Conservation (phyloP, 306 rosid species). For the Rosa chinensis region DNA sequence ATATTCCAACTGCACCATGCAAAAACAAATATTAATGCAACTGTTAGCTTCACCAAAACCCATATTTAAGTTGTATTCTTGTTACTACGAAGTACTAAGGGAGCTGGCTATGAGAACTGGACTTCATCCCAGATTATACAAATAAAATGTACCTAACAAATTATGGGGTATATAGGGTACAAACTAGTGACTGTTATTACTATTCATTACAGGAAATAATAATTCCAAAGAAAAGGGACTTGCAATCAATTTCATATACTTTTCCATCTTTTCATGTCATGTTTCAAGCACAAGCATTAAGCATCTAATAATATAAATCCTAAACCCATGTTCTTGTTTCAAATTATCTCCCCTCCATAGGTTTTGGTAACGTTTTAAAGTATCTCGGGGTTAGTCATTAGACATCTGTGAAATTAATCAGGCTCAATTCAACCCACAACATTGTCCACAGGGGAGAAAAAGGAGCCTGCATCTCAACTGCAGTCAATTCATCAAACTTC, state of each 20-base stretch:
- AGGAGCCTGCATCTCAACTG: neutral
- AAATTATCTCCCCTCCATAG: neutral
- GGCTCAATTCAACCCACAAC: slow-evolving; percentile 10
- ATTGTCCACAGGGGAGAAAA: neutral
- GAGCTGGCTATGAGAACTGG: neutral
- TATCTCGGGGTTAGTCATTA: neutral
- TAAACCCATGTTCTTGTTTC: neutral
- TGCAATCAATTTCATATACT: neutral
- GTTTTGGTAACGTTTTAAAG: neutral
- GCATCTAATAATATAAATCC: neutral
- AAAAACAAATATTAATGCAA: slow-evolving; percentile 8
- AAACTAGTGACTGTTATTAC: neutral
- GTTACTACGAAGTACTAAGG: neutral
- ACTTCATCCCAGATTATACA: neutral
- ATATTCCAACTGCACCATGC: slow-evolving; percentile 70
- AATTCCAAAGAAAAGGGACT: neutral
- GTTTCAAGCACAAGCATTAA: neutral
- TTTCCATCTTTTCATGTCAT: neutral
- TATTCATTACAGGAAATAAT: neutral
- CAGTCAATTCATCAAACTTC: neutral
- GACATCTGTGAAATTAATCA: neutral
- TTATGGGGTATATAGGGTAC: neutral
- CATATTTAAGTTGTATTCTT: neutral
- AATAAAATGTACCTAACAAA: neutral
- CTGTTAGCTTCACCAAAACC: slow-evolving; percentile 2